Base-by-base conservation (phyloP, 495 filamentous ascomycete genomes). In the Articulospora tetracladia region DNA sequence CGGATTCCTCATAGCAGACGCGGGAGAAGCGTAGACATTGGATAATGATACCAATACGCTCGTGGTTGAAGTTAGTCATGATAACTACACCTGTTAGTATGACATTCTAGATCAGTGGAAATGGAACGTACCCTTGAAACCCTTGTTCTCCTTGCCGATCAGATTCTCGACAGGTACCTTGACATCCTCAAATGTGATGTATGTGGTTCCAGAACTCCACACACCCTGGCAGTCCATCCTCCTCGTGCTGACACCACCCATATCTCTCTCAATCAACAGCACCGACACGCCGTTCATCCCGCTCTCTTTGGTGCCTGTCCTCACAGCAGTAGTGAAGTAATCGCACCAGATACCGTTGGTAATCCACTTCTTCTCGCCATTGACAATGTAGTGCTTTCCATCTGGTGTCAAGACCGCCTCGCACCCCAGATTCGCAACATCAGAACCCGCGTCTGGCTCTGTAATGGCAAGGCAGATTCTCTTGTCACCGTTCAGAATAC, bases 281-380 rank as follows among this genome's bases (percentile, higher is more conserved):
- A 97, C 84, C 20, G 85, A 89, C 53, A 98, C 74, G 64, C 94
- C 94, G 66, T 90, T 90, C 93, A 97, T 97, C 39, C 94, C 94
- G 12, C 79, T 74, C 30, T 78, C 71, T 77, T 68, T 66, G 78
- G 76, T 48, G 53, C 93, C 92, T 1, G 94, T 98, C 58, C 94
- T 90, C 32, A 98, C 94, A 44, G 94, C 94, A 32, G 88, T 91
- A 89, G 94, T 98, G 80, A 98, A 98, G 77, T 97, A 98, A 72
- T 98, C 94, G 58, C 80, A 83, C 89, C 90, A 97, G 62, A 97
- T 83, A 67, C 94, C 94, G 78, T 98, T 98, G 69, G 93, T 97
- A 74, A 98, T 98, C 94, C 94, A 98, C 75, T 98, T 98, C 86
- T 98, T 98, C 83, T 97, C 94, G 44, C 94, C 94, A 70, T 98